Conservation (phyloP, 2,329 filamentous ascomycete genomes). For the Gaeumannomyces sp. region DNA sequence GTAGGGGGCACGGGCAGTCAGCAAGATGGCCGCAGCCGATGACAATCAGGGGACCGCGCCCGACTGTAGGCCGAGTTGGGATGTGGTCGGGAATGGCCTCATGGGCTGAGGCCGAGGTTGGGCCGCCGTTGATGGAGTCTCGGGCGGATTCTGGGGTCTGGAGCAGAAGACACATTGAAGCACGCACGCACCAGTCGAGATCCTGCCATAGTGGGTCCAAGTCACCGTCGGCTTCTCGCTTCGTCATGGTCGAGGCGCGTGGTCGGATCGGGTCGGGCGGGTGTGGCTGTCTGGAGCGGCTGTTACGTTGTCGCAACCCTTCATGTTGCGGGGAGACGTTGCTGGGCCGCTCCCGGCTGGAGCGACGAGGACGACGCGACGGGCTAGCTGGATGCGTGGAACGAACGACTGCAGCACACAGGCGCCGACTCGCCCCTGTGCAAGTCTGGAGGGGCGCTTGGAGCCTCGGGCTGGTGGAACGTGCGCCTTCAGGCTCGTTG, state of each 20-base stretch:
- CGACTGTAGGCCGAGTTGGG: too few relatives aligned
- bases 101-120: too few relatives aligned
- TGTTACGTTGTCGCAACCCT: conserved; percentile 13
- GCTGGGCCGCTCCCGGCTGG: background rate
- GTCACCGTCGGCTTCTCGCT: conserved; percentile 32
- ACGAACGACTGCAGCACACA: background rate
- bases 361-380: background rate
- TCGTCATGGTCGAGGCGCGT: conserved; percentile 11
- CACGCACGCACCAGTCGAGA: conserved; percentile 60
- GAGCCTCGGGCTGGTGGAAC: background rate
- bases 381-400: background rate
- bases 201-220: conserved; percentile 66
- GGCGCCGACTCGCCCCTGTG: background rate
- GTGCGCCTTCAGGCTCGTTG: background rate
- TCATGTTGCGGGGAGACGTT: conserved; percentile 6
- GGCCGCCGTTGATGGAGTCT: too few relatives aligned
- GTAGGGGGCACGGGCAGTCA: background rate
- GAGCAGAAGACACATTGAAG: too few relatives aligned
- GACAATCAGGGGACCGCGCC: too few relatives aligned
- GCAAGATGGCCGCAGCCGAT: conserved; percentile 11
- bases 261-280: conserved; percentile 12
- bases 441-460: background rate
- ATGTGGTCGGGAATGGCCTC: background rate
- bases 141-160: too few relatives aligned
- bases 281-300: conserved; percentile 8